Evolutionary conservation across 2,329 filamentous ascomycete species (phyloP).

Genomic region (Sphaerulina populicola): DNA sequence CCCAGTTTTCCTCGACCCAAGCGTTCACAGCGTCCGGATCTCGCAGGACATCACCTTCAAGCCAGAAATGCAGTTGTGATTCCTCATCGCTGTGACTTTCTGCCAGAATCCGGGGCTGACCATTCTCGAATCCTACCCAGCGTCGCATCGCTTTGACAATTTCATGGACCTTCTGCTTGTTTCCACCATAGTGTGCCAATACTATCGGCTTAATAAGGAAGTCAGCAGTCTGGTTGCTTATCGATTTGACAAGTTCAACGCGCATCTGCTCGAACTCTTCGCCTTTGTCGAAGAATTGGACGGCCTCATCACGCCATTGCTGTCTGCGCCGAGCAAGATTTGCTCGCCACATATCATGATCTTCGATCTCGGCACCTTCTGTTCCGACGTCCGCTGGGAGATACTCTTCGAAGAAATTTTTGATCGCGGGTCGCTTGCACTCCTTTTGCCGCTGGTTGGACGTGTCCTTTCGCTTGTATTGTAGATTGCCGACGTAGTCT

Average conservation of each 20-base stretch:
- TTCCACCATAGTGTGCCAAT: slow-evolving; percentile 11
- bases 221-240: slow-evolving; percentile 21
- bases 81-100: slow-evolving; percentile 19
- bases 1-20: slow-evolving; percentile 26
- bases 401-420: slow-evolving; percentile 55
- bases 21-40: slow-evolving; percentile 11
- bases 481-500: slow-evolving; percentile 22
- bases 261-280: slow-evolving; percentile 19
- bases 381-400: slow-evolving; percentile 45
- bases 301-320: slow-evolving; percentile 46
- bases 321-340: slow-evolving; percentile 32
- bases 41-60: slow-evolving; percentile 9
- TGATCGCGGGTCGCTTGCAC: slow-evolving; percentile 49
- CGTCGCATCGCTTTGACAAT: slow-evolving; percentile 27
- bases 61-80: slow-evolving; percentile 19
- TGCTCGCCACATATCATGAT: neutral
- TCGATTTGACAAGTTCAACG: slow-evolving; percentile 14
- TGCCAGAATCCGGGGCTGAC: slow-evolving; percentile 11
- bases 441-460: slow-evolving; percentile 52
- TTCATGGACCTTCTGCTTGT: slow-evolving; percentile 22
- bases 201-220: slow-evolving; percentile 21
- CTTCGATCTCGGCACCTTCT: slow-evolving; percentile 5
- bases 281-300: slow-evolving; percentile 33
- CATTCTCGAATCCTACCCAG: slow-evolving; percentile 19
- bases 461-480: slow-evolving; percentile 30